phyloP scores from a whole-genome alignment of 345 rosid species.

The Excoecaria cochinchinensis region DNA sequence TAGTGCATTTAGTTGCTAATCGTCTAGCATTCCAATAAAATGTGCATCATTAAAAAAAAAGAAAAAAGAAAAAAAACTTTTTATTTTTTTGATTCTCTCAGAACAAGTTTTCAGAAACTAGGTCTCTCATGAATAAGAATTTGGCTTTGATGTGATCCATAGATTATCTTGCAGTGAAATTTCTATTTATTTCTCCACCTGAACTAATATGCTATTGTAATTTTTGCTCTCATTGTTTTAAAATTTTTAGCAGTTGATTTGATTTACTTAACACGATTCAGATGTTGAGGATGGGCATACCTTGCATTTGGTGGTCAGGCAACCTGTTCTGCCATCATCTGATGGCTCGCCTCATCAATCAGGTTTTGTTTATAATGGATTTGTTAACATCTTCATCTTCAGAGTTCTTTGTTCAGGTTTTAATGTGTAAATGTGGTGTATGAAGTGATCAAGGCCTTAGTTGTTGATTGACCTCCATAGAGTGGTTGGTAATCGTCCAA shows the following conservation, averaged over 20 bases:
- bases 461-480: not conserved
- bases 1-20: conserved; percentile 4
- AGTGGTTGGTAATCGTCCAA: not conserved
- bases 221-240: not conserved
- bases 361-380: conserved; percentile 38
- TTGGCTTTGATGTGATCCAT: no score
- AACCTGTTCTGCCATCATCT: conserved; percentile 48
- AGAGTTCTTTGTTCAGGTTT: not conserved
- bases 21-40: not conserved
- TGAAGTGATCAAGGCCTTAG: not conserved
- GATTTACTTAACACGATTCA: conserved; percentile 42
- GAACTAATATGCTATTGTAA: not conserved
- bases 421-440: not conserved
- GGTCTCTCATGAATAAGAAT: not conserved
- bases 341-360: conserved; percentile 44
- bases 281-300: conserved; percentile 92
- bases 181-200: not conserved
- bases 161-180: not conserved
- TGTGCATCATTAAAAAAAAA: no score
- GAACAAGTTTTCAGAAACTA: not conserved
- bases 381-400: not conserved
- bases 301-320: conserved; percentile 78
- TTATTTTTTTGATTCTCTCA: not conserved
- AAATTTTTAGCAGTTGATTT: not conserved
- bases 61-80: no score